Base-by-base conservation (phyloP, 2,329 filamentous ascomycete genomes). In the Aspergillus sp. region DNA sequence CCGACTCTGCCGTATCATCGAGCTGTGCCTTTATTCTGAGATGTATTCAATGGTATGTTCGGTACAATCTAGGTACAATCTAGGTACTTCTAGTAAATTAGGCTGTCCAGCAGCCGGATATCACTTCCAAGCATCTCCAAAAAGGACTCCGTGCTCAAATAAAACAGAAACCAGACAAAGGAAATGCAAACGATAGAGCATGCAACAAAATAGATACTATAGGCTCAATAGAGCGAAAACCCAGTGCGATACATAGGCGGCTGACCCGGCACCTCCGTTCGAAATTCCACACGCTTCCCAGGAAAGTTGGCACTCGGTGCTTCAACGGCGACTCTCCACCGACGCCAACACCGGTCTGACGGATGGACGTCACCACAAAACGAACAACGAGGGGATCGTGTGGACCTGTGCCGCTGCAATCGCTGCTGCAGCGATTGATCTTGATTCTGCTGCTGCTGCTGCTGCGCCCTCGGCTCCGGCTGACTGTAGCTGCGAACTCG, bases 1-100 rank as follows among this genome's bases (percentile, higher is more conserved):
- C 62, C 62, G 10, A 51, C 56, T 3, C 46, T 66, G 35, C 61
- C 57, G 29, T 61, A 62, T 9, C 56, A 63, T 44, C 55, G 60
- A 2, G 59, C 55, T 26, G 50, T 42, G 28, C 60, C 58, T 28
- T 10, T 61, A 28, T 42, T 58, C 27, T 59, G 40, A 39, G 6
- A 26, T 39, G 6, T 9, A 2, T 39, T 26, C 27, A 26, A 39
- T 39, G 4, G 26, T 27, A 26, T 32, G 30, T 32, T 32, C 5
- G 30, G 30, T 32, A 32, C 6, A 28, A 26, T 8, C 19, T 39
- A 39, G n/a, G n/a, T 36, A 36, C n/a, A 34, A 6, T 10, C 26
- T 39, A 10, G 5, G 5, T 39, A 26, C 3, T 12, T 36, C 2
- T 6, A 36, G 34, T 26, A 28, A 27, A 28, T 4, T 39, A 26